Evolutionary conservation across 352 stramenopile species (phyloP), one percentile per base, ranked within the genome.

Genomic region (Globisporangium nagaii): DNA sequence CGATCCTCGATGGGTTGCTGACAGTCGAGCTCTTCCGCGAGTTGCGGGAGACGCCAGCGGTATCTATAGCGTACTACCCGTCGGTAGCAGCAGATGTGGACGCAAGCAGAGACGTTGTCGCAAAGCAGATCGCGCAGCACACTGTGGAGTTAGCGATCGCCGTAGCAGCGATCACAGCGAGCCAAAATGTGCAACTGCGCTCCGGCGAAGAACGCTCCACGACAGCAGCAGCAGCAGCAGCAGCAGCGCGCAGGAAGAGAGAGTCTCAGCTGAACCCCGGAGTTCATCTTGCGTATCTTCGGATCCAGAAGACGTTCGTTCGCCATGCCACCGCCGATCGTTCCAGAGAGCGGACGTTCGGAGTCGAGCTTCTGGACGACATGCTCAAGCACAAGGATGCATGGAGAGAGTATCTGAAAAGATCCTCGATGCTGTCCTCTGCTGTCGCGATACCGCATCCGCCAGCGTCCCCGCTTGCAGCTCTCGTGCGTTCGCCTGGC

Each of bases 351-450:
- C 24, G 19, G 34, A 42, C 54, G 7, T 49, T 52, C 12, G 19
- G 7, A 4, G 4, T 20, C 12, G 25, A 58, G 3, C 27, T 79
- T 7, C 66, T 63, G 10, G 34, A 50, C 8, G 61, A 79, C 22
- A 79, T 79, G 66, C 19, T 54, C n/a, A 30, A 51, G n/a, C 56
- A 74, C 44, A 20, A 19, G 7, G 25, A 42, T 17, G 20, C 57
- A 6, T 79, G 70, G 70, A 73, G 63, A 35, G 11, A 27, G 0
- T 76, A 74, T 45, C 28, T 76, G 11, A 36, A n/a, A 11, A 22
- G 37, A 4, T n/a, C 30, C 31, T 20, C 37, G 0, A 12, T 15
- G 2, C 4, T 31, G 45, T 48, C 47, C n/a, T 4, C 3, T 28
- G 28, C 6, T 10, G 22, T 13, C 28, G n/a, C n/a, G 5, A 56